These are phyloP conservation scores for Wilcoxina mikolae DNA, from an alignment of 495 filamentous ascomycete species.

Conservation along the genomic window DNA sequence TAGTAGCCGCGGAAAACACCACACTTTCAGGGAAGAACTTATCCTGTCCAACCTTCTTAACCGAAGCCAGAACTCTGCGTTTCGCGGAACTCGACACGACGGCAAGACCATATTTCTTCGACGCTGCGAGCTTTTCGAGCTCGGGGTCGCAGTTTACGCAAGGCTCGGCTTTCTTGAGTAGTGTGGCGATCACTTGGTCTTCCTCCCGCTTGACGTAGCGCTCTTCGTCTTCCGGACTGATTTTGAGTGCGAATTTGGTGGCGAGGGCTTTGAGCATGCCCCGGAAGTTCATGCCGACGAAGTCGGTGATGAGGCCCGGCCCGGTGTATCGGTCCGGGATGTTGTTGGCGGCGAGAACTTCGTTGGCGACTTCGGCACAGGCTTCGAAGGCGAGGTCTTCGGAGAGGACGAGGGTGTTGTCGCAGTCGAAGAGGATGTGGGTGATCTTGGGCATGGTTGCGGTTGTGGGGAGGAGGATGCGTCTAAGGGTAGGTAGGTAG, in stretches of 20 bases:
- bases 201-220: conserved; percentile 66
- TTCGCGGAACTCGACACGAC: conserved; percentile 72
- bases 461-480: no score
- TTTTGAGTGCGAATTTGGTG: conserved; percentile 57
- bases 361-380: conserved; percentile 83
- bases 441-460: conserved; percentile 43
- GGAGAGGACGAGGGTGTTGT: conserved; percentile 92
- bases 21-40: conserved; percentile 61
- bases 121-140: conserved; percentile 47
- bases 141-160: conserved; percentile 60
- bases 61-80: conserved; percentile 59
- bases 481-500: no score
- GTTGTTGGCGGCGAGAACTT: conserved; percentile 57
- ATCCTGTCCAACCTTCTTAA: conserved; percentile 68
- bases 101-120: conserved; percentile 57
- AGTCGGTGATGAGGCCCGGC: conserved; percentile 63
- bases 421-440: conserved; percentile 85
- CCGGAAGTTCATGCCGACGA: conserved; percentile 93
- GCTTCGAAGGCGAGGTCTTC: conserved; percentile 88
- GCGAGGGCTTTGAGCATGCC: conserved; percentile 70
- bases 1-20: conserved; percentile 74
- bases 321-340: conserved; percentile 64
- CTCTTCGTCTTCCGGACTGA: conserved; percentile 54
- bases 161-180: conserved; percentile 51
- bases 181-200: conserved; percentile 68